Evolutionary conservation across 2,329 filamentous ascomycete genomes (phyloP).

Genomic region (Biscogniauxia mediterranea): DNA sequence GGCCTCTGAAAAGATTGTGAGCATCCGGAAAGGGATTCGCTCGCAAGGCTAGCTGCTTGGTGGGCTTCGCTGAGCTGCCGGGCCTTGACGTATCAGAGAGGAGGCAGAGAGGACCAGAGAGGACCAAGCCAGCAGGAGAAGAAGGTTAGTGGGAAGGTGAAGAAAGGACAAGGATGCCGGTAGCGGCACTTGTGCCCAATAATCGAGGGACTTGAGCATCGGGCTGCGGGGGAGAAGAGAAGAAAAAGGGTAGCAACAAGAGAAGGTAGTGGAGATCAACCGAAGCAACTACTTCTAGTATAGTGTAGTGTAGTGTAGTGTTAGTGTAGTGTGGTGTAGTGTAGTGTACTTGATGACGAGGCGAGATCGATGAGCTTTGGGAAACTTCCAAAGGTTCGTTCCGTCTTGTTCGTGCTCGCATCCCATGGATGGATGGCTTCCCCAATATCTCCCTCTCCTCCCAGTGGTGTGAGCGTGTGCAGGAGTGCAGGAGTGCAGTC

Average conservation of each 20-base stretch:
- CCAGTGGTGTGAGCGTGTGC: no score
- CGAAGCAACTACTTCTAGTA: conserved; percentile 11
- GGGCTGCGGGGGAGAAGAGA: conserved; percentile 25
- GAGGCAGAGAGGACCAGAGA: conserved; percentile 5
- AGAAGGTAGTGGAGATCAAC: conserved; percentile 30
- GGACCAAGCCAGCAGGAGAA: conserved; percentile 2
- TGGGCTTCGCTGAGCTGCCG: conserved; percentile 18
- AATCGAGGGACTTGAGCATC: conserved; percentile 21
- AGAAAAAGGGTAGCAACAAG: conserved; percentile 18
- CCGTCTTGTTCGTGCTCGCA: no score
- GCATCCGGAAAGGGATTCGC: conserved; percentile 25
- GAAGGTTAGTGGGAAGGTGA: conserved; percentile 21
- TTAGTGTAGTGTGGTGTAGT: no score
- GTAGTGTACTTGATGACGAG: no score
- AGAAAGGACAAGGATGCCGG: conserved; percentile 28
- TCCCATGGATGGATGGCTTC: no score
- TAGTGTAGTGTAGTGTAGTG: conserved; percentile 17
- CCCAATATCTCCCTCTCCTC: no score
- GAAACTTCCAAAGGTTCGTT: no score
- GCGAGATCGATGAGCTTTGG: background rate
- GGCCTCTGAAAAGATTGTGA: conserved; percentile 24
- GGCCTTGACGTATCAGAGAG: conserved; percentile 21
- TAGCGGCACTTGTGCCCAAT: conserved; percentile 37
- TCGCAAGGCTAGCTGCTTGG: conserved; percentile 24
- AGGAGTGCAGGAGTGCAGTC: background rate